Evolutionary conservation across 306 rosid genomes (phyloP).

Genomic region (Prosopis cineraria): DNA sequence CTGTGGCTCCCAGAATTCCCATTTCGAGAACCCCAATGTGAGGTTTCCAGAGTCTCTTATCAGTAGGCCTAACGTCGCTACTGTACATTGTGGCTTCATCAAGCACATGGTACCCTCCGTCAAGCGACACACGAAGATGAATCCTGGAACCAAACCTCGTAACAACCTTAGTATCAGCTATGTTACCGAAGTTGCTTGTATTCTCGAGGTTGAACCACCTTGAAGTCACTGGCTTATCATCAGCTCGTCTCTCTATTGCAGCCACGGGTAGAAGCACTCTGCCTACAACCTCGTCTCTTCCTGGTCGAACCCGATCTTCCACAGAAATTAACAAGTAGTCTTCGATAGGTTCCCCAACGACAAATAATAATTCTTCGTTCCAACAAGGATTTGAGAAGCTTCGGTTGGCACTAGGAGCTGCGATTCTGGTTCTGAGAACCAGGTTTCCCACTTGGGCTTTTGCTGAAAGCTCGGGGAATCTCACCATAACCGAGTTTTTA

Average conservation of each 20-base stretch:
- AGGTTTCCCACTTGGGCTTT: slow-evolving; percentile 62
- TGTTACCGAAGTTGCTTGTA: slow-evolving; percentile 24
- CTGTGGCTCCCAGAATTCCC: slow-evolving; percentile 67
- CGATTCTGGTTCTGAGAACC: slow-evolving; percentile 51
- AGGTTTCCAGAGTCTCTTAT: slow-evolving; percentile 65
- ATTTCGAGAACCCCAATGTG: slow-evolving; percentile 67
- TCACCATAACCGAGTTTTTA: slow-evolving; percentile 46
- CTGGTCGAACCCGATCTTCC: slow-evolving; percentile 55
- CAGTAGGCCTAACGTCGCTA: slow-evolving; percentile 67
- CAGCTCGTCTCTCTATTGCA: slow-evolving; percentile 48
- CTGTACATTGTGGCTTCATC: slow-evolving; percentile 68
- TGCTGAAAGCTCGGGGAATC: slow-evolving; percentile 57
- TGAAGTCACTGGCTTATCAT: slow-evolving; percentile 54
- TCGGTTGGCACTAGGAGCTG: slow-evolving; percentile 44
- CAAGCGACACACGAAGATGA: slow-evolving; percentile 59
- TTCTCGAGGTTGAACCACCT: slow-evolving; percentile 67
- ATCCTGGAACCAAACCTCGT: slow-evolving; percentile 58
- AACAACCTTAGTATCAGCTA: slow-evolving; percentile 44
- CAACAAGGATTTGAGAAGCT: slow-evolving; percentile 61
- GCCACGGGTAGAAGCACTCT: slow-evolving; percentile 48
- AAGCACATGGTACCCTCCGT: slow-evolving; percentile 70
- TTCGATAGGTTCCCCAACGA: slow-evolving; percentile 65
- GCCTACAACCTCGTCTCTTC: slow-evolving; percentile 53
- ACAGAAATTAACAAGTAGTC: slow-evolving; percentile 52
- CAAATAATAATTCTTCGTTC: slow-evolving; percentile 65